These are phyloP conservation scores for Colletotrichum caudatum DNA, from an alignment of 2,329 filamentous ascomycete species.

Conservation along the genomic window DNA sequence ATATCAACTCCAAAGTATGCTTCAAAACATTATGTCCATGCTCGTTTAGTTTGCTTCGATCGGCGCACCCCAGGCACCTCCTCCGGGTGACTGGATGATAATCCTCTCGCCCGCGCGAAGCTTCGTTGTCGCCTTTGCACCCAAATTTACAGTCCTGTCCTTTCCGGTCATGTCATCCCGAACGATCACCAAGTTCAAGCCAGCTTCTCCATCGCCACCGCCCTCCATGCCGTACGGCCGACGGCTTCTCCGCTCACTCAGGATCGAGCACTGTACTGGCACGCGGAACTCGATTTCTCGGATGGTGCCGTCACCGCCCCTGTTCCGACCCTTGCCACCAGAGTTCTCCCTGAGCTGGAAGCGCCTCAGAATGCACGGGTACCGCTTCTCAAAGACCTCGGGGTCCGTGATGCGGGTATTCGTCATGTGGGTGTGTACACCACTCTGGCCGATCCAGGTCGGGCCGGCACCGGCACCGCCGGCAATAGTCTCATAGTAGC, in stretches of 20 bases:
- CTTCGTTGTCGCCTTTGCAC: slow-evolving; percentile 42
- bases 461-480: slow-evolving; percentile 81
- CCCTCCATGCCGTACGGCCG: slow-evolving; percentile 81
- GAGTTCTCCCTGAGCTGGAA: slow-evolving; percentile 74
- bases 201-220: slow-evolving; percentile 75
- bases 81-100: slow-evolving; percentile 41
- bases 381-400: slow-evolving; percentile 82
- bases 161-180: slow-evolving; percentile 47
- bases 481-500: slow-evolving; percentile 89
- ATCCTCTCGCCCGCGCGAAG: slow-evolving; percentile 36
- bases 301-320: slow-evolving; percentile 81
- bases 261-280: slow-evolving; percentile 81
- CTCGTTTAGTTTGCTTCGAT: slow-evolving; percentile 8
- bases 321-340: slow-evolving; percentile 73
- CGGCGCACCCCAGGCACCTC: slow-evolving; percentile 37
- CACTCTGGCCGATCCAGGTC: slow-evolving; percentile 78
- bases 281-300: slow-evolving; percentile 86
- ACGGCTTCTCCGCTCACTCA: slow-evolving; percentile 81
- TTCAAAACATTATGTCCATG: background rate
- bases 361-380: slow-evolving; percentile 78
- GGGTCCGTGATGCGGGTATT: slow-evolving; percentile 87
- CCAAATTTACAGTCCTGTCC: slow-evolving; percentile 47
- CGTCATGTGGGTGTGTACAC: slow-evolving; percentile 88
- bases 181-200: slow-evolving; percentile 76
- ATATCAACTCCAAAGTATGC: background rate